These are phyloP conservation scores for Populus euphratica DNA, from an alignment of 345 rosid genomes.

Conservation along the genomic window DNA sequence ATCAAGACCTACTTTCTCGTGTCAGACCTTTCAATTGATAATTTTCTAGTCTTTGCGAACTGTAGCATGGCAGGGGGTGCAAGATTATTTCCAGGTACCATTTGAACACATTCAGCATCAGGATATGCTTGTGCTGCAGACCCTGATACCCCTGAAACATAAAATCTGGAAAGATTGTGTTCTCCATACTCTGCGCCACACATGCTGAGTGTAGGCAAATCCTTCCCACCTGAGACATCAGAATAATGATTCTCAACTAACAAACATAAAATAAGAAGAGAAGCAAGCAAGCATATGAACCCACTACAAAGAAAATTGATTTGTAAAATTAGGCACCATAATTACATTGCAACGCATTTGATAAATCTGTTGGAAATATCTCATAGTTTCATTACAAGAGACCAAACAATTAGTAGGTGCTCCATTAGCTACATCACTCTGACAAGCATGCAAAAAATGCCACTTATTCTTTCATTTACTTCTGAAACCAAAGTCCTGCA, in stretches of 20 bases:
- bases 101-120: constrained; percentile 68
- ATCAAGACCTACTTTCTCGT: constrained; percentile 62
- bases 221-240: constrained; percentile 42
- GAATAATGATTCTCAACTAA: background rate
- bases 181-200: constrained; percentile 38
- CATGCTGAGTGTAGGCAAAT: constrained; percentile 30
- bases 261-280: background rate
- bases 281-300: background rate
- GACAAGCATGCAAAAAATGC: background rate
- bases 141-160: constrained; percentile 53
- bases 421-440: background rate
- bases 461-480: background rate
- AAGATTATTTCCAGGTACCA: constrained; percentile 60
- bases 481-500: background rate
- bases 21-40: constrained; percentile 82
- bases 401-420: background rate
- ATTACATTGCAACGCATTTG: background rate
- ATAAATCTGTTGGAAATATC: background rate
- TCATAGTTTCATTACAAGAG: background rate
- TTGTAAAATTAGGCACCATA: background rate
- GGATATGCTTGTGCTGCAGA: constrained; percentile 47
- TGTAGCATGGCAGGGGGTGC: constrained; percentile 66
- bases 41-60: constrained; percentile 90
- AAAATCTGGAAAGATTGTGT: constrained; percentile 35
- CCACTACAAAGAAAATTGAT: background rate